Base-by-base conservation (phyloP, 305 asterid genomes). In the Plantago coronopus region DNA sequence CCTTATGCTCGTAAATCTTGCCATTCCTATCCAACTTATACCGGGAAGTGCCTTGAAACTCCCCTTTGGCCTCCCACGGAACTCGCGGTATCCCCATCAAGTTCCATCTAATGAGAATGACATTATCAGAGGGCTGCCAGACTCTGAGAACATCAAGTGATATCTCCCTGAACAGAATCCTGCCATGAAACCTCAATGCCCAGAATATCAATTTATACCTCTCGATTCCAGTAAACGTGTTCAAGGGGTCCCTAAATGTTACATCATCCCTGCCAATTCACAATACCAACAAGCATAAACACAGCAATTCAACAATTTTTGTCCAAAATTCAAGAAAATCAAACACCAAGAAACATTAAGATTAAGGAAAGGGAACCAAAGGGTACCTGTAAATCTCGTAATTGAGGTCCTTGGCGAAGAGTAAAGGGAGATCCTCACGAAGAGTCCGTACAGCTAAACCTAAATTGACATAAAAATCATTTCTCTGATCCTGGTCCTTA, bases 1-100 rank as follows among this genome's bases (percentile, higher is more conserved):
- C 95, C 64, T 78, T 87, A 74, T 87, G 97, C 78, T 87, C 93
- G 70, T 86, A 87, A 61, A 91, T 91, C 81, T 91, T 91, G 72
- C 98, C 98, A 54, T 78, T 76, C 81, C 83, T 84, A 60, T 91
- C 98, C 14, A 91, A 91, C 80, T 91, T 91, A 82, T 88, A 91
- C 83, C 86, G 94, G 51, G 98, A 91, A 62, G 96, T 86, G 10
- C 94, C 96, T 63, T 91, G 95, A 51, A 91, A 88, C 72, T 95
- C 84, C 72, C 95, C 76, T 22, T 73, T 86, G 48, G 87, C 78
- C 86, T 91, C 98, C 98, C 96, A 88, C 37, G 95, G 96, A 53
- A 88, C 78, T 45, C 95, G 79, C n/a, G 91, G 98, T 46, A 86
- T 72, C 71, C 96, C 98, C 37, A 83, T 94, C 55, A 78, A 91